Percentiles rank a stretch among this genome's conserved stretches.
Conservation (phyloP, 768 basidiomycete species). For the Rhodotorula kratochvilovae region DNA sequence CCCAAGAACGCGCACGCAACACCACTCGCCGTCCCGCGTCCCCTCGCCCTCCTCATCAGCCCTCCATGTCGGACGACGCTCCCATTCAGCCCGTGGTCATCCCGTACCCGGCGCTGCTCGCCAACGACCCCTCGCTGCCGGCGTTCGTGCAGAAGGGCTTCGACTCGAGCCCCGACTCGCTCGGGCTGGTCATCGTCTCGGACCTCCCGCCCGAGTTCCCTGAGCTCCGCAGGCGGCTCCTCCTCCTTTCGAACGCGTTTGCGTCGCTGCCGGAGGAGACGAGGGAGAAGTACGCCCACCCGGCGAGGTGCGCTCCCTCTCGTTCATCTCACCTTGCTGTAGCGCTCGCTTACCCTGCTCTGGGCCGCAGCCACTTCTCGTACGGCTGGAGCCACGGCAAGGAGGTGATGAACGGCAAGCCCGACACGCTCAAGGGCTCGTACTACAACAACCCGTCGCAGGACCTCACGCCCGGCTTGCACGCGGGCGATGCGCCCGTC, state of each 20-base stretch:
- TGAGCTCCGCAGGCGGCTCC: slow-evolving; percentile 62
- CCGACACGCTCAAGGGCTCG: slow-evolving; percentile 82
- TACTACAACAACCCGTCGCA: slow-evolving; percentile 82
- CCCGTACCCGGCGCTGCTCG: slow-evolving; percentile 59
- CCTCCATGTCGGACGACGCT: not conserved
- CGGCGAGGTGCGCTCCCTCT: slow-evolving; percentile 47
- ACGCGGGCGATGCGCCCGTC: slow-evolving; percentile 64
- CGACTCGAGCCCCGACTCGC: slow-evolving; percentile 66
- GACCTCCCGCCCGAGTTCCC: slow-evolving; percentile 70
- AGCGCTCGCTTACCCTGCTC: too few species aligned
- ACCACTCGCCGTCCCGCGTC: too few species aligned
- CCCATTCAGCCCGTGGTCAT: slow-evolving; percentile 53
- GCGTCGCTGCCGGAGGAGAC: slow-evolving; percentile 62
- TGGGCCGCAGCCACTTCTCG: slow-evolving; percentile 49
- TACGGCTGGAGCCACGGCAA: slow-evolving; percentile 99
- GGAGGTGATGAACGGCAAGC: slow-evolving; percentile 95
- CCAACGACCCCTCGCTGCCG: slow-evolving; percentile 56
- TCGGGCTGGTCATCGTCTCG: slow-evolving; percentile 75
- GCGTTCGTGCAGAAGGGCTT: slow-evolving; percentile 67
- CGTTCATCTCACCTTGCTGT: too few species aligned
- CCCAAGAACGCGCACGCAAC: too few species aligned
- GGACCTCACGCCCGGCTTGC: slow-evolving; percentile 62
- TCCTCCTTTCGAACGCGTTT: slow-evolving; percentile 69
- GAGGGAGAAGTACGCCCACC: slow-evolving; percentile 71
- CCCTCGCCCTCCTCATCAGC: not conserved